These are phyloP conservation scores for Apiotrichum gamsii DNA, from an alignment of 1,284 basidiomycete genomes.

Conservation along the genomic window DNA sequence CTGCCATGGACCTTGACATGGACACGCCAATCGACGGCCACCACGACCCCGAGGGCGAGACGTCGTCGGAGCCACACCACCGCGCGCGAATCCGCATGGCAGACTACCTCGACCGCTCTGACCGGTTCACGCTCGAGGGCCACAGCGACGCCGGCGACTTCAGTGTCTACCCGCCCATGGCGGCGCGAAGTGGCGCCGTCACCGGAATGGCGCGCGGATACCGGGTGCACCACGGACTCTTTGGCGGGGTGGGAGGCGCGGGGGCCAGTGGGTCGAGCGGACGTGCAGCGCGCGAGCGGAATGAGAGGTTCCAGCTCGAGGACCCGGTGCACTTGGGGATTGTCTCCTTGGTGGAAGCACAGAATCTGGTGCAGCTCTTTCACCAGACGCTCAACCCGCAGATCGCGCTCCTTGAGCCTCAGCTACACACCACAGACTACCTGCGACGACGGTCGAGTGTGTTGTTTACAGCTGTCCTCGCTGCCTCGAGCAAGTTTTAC, in stretches of 20 bases:
- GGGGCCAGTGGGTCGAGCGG: too few species aligned
- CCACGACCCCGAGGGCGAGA: too few species aligned
- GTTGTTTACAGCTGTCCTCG: constrained; percentile 12
- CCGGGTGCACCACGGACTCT: neutral
- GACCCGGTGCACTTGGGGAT: neutral
- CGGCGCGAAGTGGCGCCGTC: neutral
- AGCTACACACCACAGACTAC: constrained; percentile 9
- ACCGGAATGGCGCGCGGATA: too few species aligned
- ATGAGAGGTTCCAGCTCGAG: neutral
- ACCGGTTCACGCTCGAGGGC: neutral
- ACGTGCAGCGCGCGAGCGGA: neutral
- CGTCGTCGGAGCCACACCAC: too few species aligned
- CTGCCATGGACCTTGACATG: too few species aligned
- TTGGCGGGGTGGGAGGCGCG: too few species aligned
- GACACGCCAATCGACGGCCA: too few species aligned
- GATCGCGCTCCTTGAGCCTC: constrained; percentile 14
- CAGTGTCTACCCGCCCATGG: neutral
- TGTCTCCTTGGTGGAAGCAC: neutral
- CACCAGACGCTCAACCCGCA: constrained; percentile 4
- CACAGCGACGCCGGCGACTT: neutral
- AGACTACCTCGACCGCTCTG: neutral
- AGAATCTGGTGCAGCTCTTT: neutral
- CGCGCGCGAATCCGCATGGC: neutral
- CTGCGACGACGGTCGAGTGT: constrained; percentile 2
- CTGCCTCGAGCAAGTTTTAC: constrained; percentile 10